Evolutionary conservation across 768 basidiomycete species (phyloP), one percentile per base, ranked within the genome.

Genomic region (Dioszegia aurantiaca): DNA sequence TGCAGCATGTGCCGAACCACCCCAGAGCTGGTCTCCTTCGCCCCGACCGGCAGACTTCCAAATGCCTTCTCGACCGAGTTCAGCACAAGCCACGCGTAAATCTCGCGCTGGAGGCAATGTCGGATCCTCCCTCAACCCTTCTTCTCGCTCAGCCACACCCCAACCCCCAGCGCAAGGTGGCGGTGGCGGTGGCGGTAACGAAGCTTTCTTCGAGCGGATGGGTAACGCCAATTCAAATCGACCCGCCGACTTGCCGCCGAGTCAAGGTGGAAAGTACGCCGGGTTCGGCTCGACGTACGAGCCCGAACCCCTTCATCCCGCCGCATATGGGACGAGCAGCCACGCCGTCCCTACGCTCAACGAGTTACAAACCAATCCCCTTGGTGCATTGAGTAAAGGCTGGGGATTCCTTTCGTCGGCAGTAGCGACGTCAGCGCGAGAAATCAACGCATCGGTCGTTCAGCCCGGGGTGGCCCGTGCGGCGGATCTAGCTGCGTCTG

Each of bases 381-480:
- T 87, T 36, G 85, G 83, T 9, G 93, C 94, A 0, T 77, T 97
- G 14, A 84, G 84, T 68, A 97, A 97, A 79, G 91, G 93, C 43
- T 98, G 95, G 95, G 90, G 90, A 24, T 78, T 98, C n/a, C 87
- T 99, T 72, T 87, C 90, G 27, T 83, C 88, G 0, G 91, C 86
- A 31, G 86, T 98, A 14, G 64, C 62, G 2, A 55, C 54, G 6
- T 92, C 92, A 19, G 83, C 85, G 4, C 84, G 84, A 67, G 87
- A 78, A 17, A 88, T 97, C 47, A 83, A 84, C 63, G 88, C 91
- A 72, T 87, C 84, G 65, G 87, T 98, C 42, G 87, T 98, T 58
- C 90, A 95, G 75, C 94, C 94, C 5, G 87, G 88, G 21, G 79
- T 93, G 73, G 87, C 88, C 69, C 84, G 82, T 62, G 89, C 88